Percentiles rank a stretch among this genome's conserved stretches.
These are phyloP conservation scores for Cercospora citrullina DNA, from an alignment of 2,329 filamentous ascomycete species.

Conservation along the genomic window DNA sequence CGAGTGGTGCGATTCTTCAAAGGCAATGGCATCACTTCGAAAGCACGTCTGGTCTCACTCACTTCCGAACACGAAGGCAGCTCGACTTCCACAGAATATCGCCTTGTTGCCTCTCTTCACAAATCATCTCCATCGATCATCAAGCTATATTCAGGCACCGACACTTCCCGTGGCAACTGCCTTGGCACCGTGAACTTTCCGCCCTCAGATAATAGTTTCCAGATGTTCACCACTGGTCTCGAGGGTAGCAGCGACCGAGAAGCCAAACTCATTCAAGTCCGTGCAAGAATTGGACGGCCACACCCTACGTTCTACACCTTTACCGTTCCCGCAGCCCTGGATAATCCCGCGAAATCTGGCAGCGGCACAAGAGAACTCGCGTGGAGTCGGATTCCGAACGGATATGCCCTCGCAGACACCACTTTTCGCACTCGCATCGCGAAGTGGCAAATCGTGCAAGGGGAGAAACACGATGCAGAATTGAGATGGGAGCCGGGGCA, in stretches of 20 bases:
- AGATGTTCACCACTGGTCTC: neutral
- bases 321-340: neutral
- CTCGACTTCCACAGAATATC: slow-evolving; percentile 1
- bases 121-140: slow-evolving; percentile 13
- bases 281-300: slow-evolving; percentile 10
- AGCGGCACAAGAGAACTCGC: slow-evolving; percentile 4
- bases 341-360: neutral
- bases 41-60: neutral
- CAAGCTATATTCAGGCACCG: slow-evolving; percentile 6
- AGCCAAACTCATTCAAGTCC: slow-evolving; percentile 11
- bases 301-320: slow-evolving; percentile 7
- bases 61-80: neutral
- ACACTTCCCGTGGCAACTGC: neutral
- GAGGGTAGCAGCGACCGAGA: slow-evolving; percentile 1
- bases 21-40: slow-evolving; percentile 12
- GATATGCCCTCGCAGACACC: slow-evolving; percentile 16
- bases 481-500: slow-evolving; percentile 4
- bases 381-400: slow-evolving; percentile 9
- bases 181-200: neutral
- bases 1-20: slow-evolving; percentile 6
- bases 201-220: neutral
- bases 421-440: slow-evolving; percentile 9
- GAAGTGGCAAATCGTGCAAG: slow-evolving; percentile 5
- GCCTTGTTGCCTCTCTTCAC: slow-evolving; percentile 11
- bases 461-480: slow-evolving; percentile 12